Conservation (phyloP, 2,329 filamentous ascomycete species). For the Aspergillus niger region DNA sequence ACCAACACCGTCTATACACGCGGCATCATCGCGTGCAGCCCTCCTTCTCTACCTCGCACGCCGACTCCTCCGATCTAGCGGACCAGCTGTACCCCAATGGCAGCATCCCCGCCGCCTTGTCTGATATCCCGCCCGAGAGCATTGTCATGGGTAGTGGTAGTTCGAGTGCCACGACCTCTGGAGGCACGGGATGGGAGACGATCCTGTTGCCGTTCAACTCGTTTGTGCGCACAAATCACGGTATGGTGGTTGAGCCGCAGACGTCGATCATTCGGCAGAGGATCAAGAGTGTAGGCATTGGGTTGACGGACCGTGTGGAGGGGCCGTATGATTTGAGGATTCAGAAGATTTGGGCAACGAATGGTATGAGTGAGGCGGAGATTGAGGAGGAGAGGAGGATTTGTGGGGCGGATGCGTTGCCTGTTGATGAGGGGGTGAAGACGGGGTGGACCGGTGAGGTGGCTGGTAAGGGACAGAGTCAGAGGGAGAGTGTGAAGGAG, state of each 20-base stretch:
- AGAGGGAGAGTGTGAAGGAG: slow-evolving; percentile 14
- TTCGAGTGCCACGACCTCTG: slow-evolving; percentile 54
- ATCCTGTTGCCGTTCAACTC: slow-evolving; percentile 87
- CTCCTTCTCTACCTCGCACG: slow-evolving; percentile 18
- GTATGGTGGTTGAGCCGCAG: slow-evolving; percentile 89
- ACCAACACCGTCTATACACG: slow-evolving; percentile 81
- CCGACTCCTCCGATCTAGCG: slow-evolving; percentile 25
- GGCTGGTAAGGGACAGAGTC: not conserved
- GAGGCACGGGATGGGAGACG: slow-evolving; percentile 89
- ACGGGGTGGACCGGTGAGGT: slow-evolving; percentile 28
- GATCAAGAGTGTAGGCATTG: slow-evolving; percentile 81
- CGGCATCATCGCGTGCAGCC: slow-evolving; percentile 42
- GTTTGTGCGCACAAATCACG: slow-evolving; percentile 93
- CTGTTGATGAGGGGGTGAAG: slow-evolving; percentile 38
- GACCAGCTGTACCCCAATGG: slow-evolving; percentile 30
- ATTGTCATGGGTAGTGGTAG: slow-evolving; percentile 36
- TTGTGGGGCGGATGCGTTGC: slow-evolving; percentile 42
- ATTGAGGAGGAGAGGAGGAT: slow-evolving; percentile 44
- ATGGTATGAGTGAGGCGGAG: slow-evolving; percentile 54
- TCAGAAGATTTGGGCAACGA: slow-evolving; percentile 88
- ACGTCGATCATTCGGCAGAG: slow-evolving; percentile 84
- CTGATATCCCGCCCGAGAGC: slow-evolving; percentile 40
- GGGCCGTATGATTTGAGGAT: slow-evolving; percentile 87
- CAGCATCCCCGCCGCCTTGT: slow-evolving; percentile 37
- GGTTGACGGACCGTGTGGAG: slow-evolving; percentile 82